Conservation (phyloP, 2,329 filamentous ascomycete species). For the Fusarium siculi region DNA sequence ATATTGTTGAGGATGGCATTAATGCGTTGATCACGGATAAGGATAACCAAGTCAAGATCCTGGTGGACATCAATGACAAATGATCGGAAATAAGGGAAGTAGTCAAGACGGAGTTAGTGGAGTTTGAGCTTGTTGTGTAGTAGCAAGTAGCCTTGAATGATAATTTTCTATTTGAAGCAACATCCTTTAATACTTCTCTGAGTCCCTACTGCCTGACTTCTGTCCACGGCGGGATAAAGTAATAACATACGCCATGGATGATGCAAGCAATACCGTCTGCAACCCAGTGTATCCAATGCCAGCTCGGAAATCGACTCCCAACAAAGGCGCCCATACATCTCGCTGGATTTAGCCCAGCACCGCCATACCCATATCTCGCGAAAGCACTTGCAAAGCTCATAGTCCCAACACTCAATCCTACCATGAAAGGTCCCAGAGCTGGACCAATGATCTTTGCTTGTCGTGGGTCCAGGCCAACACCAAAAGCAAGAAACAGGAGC, state of each 20-base stretch:
- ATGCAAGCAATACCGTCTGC: constrained; percentile 22
- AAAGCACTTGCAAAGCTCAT: constrained; percentile 50
- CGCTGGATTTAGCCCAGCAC: constrained; percentile 35
- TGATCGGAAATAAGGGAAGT: no score
- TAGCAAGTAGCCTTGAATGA: no score
- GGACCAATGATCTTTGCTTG: constrained; percentile 61
- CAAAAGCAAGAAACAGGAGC: constrained; percentile 62
- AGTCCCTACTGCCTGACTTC: no score
- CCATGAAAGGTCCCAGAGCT: constrained; percentile 59
- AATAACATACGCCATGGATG: constrained; percentile 29
- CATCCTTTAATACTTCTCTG: no score
- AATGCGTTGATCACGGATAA: constrained; percentile 67
- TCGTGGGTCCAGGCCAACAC: constrained; percentile 63
- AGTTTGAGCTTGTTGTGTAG: no score
- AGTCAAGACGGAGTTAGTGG: no score
- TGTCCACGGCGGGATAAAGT: constrained; percentile 34
- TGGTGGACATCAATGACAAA: constrained; percentile 58
- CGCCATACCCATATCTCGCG: constrained; percentile 41
- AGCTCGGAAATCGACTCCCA: constrained; percentile 34
- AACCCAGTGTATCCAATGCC: constrained; percentile 45
- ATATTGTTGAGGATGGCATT: constrained; percentile 67
- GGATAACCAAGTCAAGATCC: constrained; percentile 71
- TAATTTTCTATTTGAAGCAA: no score
- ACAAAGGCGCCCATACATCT: constrained; percentile 39
- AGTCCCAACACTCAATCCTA: constrained; percentile 54